These are phyloP conservation scores for Trematosphaeria pertusa DNA, from an alignment of 2,329 filamentous ascomycete genomes.

Conservation along the genomic window DNA sequence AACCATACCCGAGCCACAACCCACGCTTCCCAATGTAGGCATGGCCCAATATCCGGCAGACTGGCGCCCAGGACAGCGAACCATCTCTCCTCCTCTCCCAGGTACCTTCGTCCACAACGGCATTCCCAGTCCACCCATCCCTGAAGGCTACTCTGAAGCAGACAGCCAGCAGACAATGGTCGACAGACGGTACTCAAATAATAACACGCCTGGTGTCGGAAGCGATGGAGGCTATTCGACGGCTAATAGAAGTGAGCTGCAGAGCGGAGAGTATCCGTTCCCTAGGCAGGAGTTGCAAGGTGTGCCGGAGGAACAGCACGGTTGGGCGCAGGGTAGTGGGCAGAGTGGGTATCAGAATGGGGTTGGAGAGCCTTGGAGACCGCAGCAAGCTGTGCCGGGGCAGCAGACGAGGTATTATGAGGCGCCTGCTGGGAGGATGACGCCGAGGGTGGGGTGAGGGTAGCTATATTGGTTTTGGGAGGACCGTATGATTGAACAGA, in stretches of 20 bases:
- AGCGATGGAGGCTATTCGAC: constrained; percentile 10
- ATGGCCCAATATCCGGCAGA: constrained; percentile 8
- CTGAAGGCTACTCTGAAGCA: constrained; percentile 14
- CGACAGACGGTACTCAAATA: background rate
- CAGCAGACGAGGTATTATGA: constrained; percentile 12
- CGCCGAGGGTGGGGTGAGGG: constrained; percentile 1
- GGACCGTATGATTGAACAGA: too few relatives aligned
- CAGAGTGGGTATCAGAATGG: constrained; percentile 1
- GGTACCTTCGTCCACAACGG: background rate
- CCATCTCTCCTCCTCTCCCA: constrained; percentile 10
- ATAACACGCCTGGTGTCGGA: constrained; percentile 1
- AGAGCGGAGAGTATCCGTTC: constrained; percentile 10
- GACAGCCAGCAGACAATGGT: constrained; percentile 9
- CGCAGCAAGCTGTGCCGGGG: constrained; percentile 1
- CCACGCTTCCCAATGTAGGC: constrained; percentile 12
- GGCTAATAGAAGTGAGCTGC: constrained; percentile 5
- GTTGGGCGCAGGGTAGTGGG: constrained; percentile 1
- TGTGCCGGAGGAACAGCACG: constrained; percentile 5
- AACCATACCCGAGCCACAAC: constrained; percentile 5
- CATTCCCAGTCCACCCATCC: constrained; percentile 9
- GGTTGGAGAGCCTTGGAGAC: background rate
- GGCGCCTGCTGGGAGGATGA: constrained; percentile 10
- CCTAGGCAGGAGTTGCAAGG: constrained; percentile 12
- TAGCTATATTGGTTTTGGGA: too few relatives aligned
- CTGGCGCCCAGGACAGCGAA: constrained; percentile 16